These are phyloP conservation scores for Lathyrus oleraceus DNA, from an alignment of 306 rosid genomes.

Conservation along the genomic window DNA sequence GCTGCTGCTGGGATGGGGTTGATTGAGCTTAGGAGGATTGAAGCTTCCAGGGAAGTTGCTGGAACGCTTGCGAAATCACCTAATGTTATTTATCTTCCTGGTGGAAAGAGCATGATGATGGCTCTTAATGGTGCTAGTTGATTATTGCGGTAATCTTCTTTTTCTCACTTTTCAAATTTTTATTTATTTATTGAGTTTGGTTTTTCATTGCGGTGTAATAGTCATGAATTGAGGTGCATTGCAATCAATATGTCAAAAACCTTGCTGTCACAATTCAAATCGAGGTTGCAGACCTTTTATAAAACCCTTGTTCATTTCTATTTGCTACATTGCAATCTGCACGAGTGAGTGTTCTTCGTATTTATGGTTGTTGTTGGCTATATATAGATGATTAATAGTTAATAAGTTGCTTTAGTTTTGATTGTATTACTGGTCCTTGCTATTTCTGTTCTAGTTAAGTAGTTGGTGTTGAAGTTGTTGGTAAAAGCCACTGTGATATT, in stretches of 20 bases:
- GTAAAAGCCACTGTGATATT: background rate
- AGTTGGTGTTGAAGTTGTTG: background rate
- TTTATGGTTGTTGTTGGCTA: background rate
- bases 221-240: background rate
- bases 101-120: constrained; percentile 59
- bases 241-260: background rate
- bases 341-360: background rate
- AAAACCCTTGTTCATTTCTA: background rate
- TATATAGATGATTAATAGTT: background rate
- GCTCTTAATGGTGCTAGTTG: constrained; percentile 68
- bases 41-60: constrained; percentile 83
- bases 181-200: background rate
- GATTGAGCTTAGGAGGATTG: constrained; percentile 82
- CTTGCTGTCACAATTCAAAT: background rate
- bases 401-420: background rate
- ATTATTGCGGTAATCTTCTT: constrained; percentile 23
- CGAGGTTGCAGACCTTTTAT: background rate
- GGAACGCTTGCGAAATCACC: constrained; percentile 75
- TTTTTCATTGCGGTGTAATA: background rate
- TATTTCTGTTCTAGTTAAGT: background rate
- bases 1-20: constrained; percentile 62
- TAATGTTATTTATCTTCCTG: constrained; percentile 72
- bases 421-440: background rate
- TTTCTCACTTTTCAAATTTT: background rate
- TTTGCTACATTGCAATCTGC: background rate